Evolutionary conservation across 2,329 filamentous ascomycete species (phyloP).

Genomic region (Myrmaecium sp.): DNA sequence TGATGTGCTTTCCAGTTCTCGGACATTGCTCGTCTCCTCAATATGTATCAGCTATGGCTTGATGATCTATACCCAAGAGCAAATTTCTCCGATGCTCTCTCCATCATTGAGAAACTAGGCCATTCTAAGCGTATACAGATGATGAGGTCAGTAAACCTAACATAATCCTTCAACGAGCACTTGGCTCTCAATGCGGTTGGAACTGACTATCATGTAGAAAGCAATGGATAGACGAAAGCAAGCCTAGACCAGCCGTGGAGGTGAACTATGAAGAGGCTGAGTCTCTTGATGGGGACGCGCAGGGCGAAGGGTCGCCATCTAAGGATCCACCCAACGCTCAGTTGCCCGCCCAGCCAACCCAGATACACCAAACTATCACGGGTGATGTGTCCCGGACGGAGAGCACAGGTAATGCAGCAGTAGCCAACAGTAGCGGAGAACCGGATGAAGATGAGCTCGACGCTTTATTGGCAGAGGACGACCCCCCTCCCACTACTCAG

Average conservation of each 20-base stretch:
- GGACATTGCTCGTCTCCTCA: slow-evolving; percentile 65
- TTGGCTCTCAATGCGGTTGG: no score
- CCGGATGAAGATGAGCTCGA: slow-evolving; percentile 37
- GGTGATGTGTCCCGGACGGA: no score
- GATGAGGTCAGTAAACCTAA: no score
- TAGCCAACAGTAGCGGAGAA: slow-evolving; percentile 7
- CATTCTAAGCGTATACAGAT: slow-evolving; percentile 65
- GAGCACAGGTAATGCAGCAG: no score
- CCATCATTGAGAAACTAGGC: slow-evolving; percentile 84
- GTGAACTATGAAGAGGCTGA: no score
- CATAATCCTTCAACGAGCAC: no score
- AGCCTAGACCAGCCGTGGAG: slow-evolving; percentile 27
- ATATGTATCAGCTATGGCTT: slow-evolving; percentile 91
- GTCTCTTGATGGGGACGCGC: no score
- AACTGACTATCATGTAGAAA: no score
- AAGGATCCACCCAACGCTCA: no score
- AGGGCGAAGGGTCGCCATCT: no score
- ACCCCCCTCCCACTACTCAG: slow-evolving; percentile 1
- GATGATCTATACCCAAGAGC: slow-evolving; percentile 92
- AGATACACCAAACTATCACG: no score
- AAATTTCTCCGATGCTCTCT: slow-evolving; percentile 75
- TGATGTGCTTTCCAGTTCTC: slow-evolving; percentile 43
- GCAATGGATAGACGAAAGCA: slow-evolving; percentile 70
- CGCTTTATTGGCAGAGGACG: slow-evolving; percentile 34
- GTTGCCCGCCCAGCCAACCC: no score